Conservation (phyloP, 176 grass and related monocot species). For the Aegilops speltoides region DNA sequence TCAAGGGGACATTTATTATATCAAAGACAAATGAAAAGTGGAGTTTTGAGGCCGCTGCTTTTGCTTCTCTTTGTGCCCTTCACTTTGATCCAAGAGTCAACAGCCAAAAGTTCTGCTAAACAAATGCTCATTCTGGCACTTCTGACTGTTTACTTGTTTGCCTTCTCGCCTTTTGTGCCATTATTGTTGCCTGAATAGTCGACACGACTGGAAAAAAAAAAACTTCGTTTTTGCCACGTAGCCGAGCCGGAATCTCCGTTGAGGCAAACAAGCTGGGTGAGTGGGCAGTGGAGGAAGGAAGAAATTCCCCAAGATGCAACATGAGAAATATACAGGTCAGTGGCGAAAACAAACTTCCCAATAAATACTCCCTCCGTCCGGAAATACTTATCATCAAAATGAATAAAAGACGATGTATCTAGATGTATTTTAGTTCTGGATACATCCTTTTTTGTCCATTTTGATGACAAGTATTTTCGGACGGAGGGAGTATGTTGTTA, state of each 20-base stretch:
- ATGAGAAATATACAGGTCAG: background rate
- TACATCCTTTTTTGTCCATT: too few species aligned
- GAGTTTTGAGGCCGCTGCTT: conserved; percentile 23
- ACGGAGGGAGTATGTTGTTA: background rate
- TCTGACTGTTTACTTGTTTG: conserved; percentile 12
- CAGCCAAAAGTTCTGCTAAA: background rate
- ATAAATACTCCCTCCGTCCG: background rate
- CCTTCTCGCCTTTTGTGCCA: conserved; percentile 19
- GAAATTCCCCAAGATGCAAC: background rate
- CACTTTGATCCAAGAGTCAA: conserved; percentile 36
- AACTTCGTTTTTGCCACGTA: background rate
- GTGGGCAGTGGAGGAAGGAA: background rate
- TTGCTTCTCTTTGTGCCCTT: conserved; percentile 23
- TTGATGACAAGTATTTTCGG: too few species aligned
- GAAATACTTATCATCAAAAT: too few species aligned
- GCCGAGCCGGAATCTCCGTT: background rate
- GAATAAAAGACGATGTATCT: too few species aligned
- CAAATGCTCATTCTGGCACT: conserved; percentile 5
- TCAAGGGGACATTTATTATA: conserved; percentile 1
- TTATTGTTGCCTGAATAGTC: conserved; percentile 14
- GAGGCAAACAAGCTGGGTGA: background rate
- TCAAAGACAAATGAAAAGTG: conserved; percentile 4
- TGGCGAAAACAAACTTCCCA: background rate
- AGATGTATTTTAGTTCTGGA: too few species aligned
- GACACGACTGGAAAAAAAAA: background rate